phyloP scores from a whole-genome alignment of 2,329 filamentous ascomycete genomes.

The Venturia aucupariae region DNA sequence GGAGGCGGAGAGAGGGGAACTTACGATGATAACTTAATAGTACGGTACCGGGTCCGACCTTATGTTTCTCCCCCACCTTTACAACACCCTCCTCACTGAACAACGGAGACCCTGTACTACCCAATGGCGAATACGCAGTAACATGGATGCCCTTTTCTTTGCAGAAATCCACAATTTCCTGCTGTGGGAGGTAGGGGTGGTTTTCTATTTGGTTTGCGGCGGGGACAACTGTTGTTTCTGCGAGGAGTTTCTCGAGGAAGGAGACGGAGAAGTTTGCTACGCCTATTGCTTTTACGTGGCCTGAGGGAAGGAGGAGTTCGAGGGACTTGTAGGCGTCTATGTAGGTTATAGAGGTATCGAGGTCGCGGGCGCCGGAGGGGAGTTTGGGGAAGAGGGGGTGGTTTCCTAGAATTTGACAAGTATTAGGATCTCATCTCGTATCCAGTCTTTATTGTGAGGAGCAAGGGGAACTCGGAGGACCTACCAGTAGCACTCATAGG shows the following conservation, averaged over 20 bases:
- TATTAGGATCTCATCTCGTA: background rate
- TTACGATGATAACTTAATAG: slow-evolving; percentile 64
- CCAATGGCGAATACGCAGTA: slow-evolving; percentile 55
- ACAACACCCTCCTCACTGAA: slow-evolving; percentile 39
- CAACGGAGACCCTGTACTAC: slow-evolving; percentile 38
- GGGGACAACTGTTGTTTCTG: slow-evolving; percentile 53
- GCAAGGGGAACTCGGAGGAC: background rate
- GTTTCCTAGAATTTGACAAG: slow-evolving; percentile 44
- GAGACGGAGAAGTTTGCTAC: slow-evolving; percentile 13
- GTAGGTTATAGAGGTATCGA: slow-evolving; percentile 44
- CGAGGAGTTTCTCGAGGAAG: slow-evolving; percentile 15
- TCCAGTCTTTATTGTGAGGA: background rate
- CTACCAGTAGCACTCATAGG: slow-evolving; percentile 14
- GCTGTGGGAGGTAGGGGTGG: slow-evolving; percentile 61
- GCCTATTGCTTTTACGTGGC: slow-evolving; percentile 12
- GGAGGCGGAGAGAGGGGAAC: slow-evolving; percentile 21
- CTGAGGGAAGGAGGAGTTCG: slow-evolving; percentile 9
- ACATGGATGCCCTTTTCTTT: slow-evolving; percentile 59
- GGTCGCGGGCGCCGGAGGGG: slow-evolving; percentile 61
- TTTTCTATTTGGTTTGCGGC: slow-evolving; percentile 68
- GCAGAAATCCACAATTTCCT: slow-evolving; percentile 63
- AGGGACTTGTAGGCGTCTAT: slow-evolving; percentile 51
- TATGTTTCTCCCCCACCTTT: slow-evolving; percentile 41
- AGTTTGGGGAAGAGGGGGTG: slow-evolving; percentile 55
- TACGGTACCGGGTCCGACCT: slow-evolving; percentile 44